phyloP scores from a whole-genome alignment of 805 yeast species.

The Wickerhamiella kurtzmanii region DNA sequence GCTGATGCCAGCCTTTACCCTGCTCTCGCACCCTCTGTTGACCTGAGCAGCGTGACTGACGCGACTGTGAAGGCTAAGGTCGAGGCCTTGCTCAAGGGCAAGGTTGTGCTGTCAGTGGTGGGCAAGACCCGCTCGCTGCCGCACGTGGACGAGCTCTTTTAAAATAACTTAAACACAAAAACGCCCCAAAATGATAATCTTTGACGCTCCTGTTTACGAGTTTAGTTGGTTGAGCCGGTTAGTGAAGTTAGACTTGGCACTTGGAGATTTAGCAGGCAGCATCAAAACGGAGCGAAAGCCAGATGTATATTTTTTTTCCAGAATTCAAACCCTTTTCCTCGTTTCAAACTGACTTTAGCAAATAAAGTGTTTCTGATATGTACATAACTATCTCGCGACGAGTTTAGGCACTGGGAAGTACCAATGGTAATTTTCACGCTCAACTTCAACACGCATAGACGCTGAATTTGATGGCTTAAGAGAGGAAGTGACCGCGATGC shows the following conservation, averaged over 20 bases:
- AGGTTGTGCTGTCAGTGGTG: constrained; percentile 74
- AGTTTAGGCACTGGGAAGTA: constrained; percentile 33
- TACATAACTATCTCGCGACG: neutral
- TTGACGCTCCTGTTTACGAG: too few species aligned
- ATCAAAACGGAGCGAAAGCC: too few species aligned
- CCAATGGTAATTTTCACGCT: constrained; percentile 30
- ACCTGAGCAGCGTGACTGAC: constrained; percentile 24
- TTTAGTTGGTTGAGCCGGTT: too few species aligned
- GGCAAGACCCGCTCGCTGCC: constrained; percentile 85
- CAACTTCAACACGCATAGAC: constrained; percentile 18
- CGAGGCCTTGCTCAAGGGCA: constrained; percentile 29
- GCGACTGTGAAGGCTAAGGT: constrained; percentile 26
- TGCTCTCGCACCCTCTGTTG: constrained; percentile 32
- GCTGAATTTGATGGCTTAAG: constrained; percentile 5
- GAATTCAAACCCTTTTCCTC: too few species aligned
- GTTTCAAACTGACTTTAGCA: too few species aligned
- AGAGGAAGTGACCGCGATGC: constrained; percentile 11
- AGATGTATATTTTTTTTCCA: too few species aligned
- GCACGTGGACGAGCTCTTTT: constrained; percentile 73
- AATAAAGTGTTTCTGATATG: too few species aligned
- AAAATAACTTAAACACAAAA: constrained; percentile 9
- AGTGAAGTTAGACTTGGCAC: too few species aligned
- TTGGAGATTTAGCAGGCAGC: too few species aligned
- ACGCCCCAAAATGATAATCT: constrained; percentile 1
- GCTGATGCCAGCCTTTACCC: constrained; percentile 32